phyloP scores from a whole-genome alignment of 257 asterid genomes.

The Solanum paucissectum region DNA sequence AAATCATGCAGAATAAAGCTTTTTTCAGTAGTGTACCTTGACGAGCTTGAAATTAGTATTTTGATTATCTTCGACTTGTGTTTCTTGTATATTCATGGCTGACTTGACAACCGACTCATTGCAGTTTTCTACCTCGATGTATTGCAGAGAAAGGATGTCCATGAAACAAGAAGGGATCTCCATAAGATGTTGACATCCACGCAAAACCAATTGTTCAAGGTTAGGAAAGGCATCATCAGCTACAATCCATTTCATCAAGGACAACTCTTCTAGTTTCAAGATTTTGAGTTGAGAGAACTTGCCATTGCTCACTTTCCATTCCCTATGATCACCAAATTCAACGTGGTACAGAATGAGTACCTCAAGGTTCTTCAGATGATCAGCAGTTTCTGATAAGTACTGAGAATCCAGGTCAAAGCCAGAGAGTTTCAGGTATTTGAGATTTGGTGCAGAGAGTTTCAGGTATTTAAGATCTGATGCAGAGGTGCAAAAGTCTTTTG shows the following conservation, averaged over 20 bases:
- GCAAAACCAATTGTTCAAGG: neutral
- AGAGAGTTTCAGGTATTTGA: neutral
- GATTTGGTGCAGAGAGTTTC: neutral
- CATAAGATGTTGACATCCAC: neutral
- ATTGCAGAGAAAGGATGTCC: neutral
- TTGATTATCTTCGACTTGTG: neutral
- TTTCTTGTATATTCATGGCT: neutral
- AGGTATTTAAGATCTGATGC: too few relatives aligned
- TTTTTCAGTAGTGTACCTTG: neutral
- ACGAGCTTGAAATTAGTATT: neutral
- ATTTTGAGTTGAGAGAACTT: neutral
- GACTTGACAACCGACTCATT: neutral
- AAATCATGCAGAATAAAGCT: neutral
- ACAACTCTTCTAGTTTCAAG: neutral
- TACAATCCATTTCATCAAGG: neutral
- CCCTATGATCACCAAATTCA: neutral
- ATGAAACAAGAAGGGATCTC: too few relatives aligned
- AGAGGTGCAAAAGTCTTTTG: neutral
- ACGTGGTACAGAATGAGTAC: rapidly evolving
- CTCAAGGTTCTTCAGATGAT: neutral
- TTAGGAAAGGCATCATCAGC: neutral
- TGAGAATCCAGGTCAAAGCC: neutral
- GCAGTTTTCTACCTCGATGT: neutral
- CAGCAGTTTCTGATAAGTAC: neutral
- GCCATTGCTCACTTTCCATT: neutral